Base-by-base conservation (phyloP, 2,329 filamentous ascomycete species). In the Apiospora hydei region DNA sequence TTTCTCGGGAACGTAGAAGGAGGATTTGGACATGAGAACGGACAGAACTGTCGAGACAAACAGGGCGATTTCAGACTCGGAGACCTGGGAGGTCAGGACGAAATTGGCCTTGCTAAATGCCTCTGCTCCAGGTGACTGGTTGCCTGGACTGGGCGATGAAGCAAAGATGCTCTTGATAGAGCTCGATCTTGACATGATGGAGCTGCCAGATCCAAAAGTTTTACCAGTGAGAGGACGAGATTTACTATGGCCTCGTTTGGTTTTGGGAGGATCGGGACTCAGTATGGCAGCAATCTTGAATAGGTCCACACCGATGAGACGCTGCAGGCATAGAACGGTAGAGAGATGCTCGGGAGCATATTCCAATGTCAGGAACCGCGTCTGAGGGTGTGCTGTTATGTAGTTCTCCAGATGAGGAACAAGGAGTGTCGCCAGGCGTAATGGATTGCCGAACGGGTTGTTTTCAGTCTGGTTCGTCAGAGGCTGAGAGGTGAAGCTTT, bases 361-460 rank as follows among this genome's bases (percentile, higher is more conserved):
- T 71, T 91, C 88, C 11, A 92, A 82, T 6, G 92, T 79, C 0
- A 92, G 84, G 71, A 91, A 87, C 13, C 86, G 86, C 26, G 88
- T 86, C 49, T 85, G 82, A 2, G 84, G 77, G 74, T 91, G 88
- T 1, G 85, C 81, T 5, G 86, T 84, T 68, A 92, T 82, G 73
- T 90, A 91, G 0, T 86, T 86, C 75, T 92, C 90, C 1, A 92
- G 82, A 73, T 91, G 88, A 1, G 89, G 88, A 51, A 91, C 83
- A 30, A 92, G 84, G 2, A 91, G 82, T 0, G 87, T 86, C 2
- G 90, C 89, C 2, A 92, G 84, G 21, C 88, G 81, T 30, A 85
- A 82, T 1, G 88, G 84, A 75, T 89, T 87, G 21, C 84, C 83
- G 72, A 90, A 88, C 0, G 88, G 88, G 74, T 88, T 89, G 71